These are phyloP conservation scores for Scheffersomyces amazonensis DNA, from an alignment of 805 yeast species.

Conservation along the genomic window DNA sequence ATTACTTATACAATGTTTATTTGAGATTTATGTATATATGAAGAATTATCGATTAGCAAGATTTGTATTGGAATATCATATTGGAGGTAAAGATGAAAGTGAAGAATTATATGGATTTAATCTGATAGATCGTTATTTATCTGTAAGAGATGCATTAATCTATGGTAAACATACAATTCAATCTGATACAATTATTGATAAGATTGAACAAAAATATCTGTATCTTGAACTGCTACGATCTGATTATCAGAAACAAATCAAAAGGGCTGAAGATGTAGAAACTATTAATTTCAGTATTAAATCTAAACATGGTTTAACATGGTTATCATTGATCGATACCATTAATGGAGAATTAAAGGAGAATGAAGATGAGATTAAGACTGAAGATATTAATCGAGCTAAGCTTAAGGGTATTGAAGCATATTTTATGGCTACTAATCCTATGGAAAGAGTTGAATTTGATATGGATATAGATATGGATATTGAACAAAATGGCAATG, in stretches of 20 bases:
- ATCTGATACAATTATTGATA: conserved; percentile 2
- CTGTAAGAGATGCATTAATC: neutral
- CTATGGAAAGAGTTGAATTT: conserved; percentile 45
- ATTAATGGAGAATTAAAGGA: conserved; percentile 31
- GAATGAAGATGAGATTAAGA: conserved; percentile 29
- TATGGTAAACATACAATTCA: neutral
- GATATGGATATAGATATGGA: conserved; percentile 4
- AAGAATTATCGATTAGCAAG: conserved; percentile 50
- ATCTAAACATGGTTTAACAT: neutral
- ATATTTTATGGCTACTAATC: conserved; percentile 47
- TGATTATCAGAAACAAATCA: conserved; percentile 24
- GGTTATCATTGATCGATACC: conserved; percentile 17
- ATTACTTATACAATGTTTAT: conserved; percentile 46
- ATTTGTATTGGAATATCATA: conserved; percentile 56
- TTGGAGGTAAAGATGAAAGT: conserved; percentile 41
- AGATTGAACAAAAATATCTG: conserved; percentile 9
- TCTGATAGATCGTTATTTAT: conserved; percentile 14
- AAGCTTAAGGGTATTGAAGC: conserved; percentile 48
- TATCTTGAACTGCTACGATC: conserved; percentile 30
- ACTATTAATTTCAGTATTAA: conserved; percentile 4
- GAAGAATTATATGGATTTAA: conserved; percentile 36
- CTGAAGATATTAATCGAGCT: conserved; percentile 34
- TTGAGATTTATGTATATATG: conserved; percentile 50
- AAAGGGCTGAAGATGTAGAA: conserved; percentile 7
- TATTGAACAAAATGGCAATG: no score